Base-by-base conservation (phyloP, 306 rosid genomes). In the Prunus dulcis region DNA sequence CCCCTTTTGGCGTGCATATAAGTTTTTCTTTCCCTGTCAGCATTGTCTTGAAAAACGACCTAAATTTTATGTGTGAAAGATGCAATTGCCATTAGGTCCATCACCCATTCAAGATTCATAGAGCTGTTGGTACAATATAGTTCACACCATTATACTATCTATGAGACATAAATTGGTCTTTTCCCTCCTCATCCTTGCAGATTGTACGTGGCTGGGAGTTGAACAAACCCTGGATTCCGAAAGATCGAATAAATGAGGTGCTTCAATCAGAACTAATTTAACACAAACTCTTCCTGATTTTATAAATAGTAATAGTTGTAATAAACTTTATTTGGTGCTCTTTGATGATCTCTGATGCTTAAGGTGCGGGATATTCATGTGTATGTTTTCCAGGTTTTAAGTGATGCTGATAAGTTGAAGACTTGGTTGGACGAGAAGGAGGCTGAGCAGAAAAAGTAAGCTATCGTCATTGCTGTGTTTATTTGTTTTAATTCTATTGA, bases 361-460 rank as follows among this genome's bases (percentile, higher is more conserved):
- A 55, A 43, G 65, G 43, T 81, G 68, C n/a, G 52, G 53, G 76
- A 70, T 67, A 49, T 72, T 86, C 22, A 76, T 69, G 23, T 76
- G 49, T 67, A 32, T 66, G 41, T 45, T 68, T 69, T 66, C 75
- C 68, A 95, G 99, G 97, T 89, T 77, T 64, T 71, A 67, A 83
- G 79, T 60, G 89, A 82, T 18, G 83, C 89, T 60, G 93, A 89
- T 62, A 92, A 88, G 76, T 67, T 95, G 76, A 92, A 83, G 87
- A 78, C 55, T 25, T 95, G 97, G 99, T 81, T 92, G 88, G 86
- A 87, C 63, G 90, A 89, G 78, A 91, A 91, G 87, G 97, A 92
- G 73, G 84, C 87, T 67, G 97, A 90, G 82, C 99, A 92, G 82
- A 87, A 83, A 70, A 89, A 85, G 99, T 95, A 82, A 84, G 97